Conservation (phyloP, 768 basidiomycete species). For the Rhizopogon salebrosus region DNA sequence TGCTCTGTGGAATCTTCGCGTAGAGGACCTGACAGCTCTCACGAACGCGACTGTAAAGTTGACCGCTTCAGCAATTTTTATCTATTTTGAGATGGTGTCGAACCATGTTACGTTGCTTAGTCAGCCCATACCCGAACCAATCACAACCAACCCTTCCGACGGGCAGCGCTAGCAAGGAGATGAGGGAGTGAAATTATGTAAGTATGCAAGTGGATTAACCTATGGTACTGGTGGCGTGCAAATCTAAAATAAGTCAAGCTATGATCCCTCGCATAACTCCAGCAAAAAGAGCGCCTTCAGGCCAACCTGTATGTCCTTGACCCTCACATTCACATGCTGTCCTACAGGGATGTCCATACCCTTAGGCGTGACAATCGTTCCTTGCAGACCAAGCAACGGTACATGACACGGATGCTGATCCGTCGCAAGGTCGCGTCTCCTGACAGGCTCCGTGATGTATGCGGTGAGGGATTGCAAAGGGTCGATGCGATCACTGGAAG, state of each 20-base stretch:
- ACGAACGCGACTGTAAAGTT: conserved; percentile 3
- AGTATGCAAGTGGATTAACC: not conserved
- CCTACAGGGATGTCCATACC: conserved; percentile 17
- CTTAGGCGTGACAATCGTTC: conserved; percentile 8
- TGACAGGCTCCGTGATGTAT: conserved; percentile 13
- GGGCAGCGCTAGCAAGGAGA: too few relatives aligned
- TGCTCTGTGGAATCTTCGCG: conserved; percentile 1
- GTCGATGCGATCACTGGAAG: conserved; percentile 14
- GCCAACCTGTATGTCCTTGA: conserved; percentile 26
- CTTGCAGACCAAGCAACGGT: conserved; percentile 21
- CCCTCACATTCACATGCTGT: conserved; percentile 18
- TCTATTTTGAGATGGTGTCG: conserved; percentile 2
- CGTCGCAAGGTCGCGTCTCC: not conserved
- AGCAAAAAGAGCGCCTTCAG: not conserved
- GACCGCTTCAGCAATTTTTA: conserved; percentile 8
- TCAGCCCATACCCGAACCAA: conserved; percentile 15
- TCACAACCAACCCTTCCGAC: conserved; percentile 6
- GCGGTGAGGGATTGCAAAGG: conserved; percentile 25
- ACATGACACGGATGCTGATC: conserved; percentile 18
- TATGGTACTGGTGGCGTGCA: not conserved
- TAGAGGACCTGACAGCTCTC: not conserved
- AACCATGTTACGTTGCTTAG: conserved; percentile 14
- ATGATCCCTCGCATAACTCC: not conserved
- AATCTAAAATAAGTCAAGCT: not conserved
- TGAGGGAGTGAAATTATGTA: not conserved